phyloP scores from a whole-genome alignment of 2,329 filamentous ascomycete species.

The Capronia americana region DNA sequence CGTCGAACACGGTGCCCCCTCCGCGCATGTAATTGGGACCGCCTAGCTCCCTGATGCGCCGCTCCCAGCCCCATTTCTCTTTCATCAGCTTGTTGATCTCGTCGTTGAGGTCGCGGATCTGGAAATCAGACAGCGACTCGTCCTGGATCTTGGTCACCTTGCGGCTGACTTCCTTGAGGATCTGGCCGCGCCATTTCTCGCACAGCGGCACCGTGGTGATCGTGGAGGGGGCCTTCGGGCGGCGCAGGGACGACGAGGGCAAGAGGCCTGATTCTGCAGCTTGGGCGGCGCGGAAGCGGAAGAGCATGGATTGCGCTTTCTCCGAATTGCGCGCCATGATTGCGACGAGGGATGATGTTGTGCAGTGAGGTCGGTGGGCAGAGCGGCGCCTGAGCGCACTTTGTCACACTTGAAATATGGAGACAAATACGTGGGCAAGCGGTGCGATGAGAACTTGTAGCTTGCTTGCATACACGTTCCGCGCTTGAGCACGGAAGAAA shows the following conservation, averaged over 20 bases:
- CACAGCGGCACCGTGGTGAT: conserved; percentile 82
- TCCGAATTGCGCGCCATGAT: conserved; percentile 86
- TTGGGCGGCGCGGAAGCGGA: conserved; percentile 97
- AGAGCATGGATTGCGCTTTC: conserved; percentile 99
- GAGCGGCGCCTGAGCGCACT: not conserved
- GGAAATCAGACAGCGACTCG: conserved; percentile 86
- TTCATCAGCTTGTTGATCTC: conserved; percentile 99
- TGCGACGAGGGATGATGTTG: not conserved
- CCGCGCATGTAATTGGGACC: conserved; percentile 95
- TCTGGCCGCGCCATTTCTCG: conserved; percentile 98
- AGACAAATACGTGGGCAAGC: not conserved
- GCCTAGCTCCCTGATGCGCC: conserved; percentile 93
- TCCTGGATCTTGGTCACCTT: conserved; percentile 98
- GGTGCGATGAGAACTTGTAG: not conserved
- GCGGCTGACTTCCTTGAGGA: conserved; percentile 94
- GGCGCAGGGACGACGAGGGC: conserved; percentile 85
- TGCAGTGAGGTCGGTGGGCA: not conserved
- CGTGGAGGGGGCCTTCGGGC: conserved; percentile 88
- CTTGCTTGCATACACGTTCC: not conserved
- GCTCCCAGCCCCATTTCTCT: conserved; percentile 99
- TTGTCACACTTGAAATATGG: not conserved
- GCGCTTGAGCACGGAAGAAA: not conserved
- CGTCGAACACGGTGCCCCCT: conserved; percentile 73
- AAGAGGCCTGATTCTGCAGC: conserved; percentile 95
- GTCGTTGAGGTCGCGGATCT: conserved; percentile 97